Conservation (phyloP, 2,329 filamentous ascomycete species). For the Ophiostoma perfectum region DNA sequence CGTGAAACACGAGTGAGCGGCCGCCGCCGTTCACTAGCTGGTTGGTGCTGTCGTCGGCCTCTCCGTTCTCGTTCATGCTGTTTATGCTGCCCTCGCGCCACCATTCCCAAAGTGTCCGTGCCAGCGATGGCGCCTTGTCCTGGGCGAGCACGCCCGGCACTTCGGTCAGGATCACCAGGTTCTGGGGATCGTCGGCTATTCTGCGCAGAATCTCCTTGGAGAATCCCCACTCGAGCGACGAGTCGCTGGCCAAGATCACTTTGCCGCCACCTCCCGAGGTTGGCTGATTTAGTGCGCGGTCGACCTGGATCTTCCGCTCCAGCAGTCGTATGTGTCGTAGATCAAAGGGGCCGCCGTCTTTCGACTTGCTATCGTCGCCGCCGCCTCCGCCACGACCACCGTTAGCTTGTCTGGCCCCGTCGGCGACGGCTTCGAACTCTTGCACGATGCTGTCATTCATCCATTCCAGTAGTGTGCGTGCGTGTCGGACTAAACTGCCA, state of each 20-base stretch:
- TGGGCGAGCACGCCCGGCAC: constrained; percentile 47
- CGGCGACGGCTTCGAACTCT: constrained; percentile 73
- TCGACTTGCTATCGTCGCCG: constrained; percentile 44
- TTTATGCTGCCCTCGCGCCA: constrained; percentile 51
- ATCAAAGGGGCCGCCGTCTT: constrained; percentile 71
- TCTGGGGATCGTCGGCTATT: constrained; percentile 70
- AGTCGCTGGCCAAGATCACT: constrained; percentile 87
- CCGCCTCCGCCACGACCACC: constrained; percentile 47
- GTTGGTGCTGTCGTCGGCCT: constrained; percentile 28
- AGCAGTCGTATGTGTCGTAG: constrained; percentile 80
- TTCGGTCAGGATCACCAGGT: constrained; percentile 84
- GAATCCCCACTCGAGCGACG: constrained; percentile 90
- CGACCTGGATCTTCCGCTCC: constrained; percentile 74
- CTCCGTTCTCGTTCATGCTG: constrained; percentile 51
- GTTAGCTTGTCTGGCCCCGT: constrained; percentile 42
- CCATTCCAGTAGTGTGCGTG: constrained; percentile 96
- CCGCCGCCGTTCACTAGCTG: constrained; percentile 64
- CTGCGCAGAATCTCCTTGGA: constrained; percentile 72
- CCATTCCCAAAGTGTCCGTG: constrained; percentile 72
- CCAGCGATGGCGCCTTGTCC: constrained; percentile 54
- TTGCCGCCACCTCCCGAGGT: constrained; percentile 46
- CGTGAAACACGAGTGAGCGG: constrained; percentile 54
- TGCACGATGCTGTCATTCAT: constrained; percentile 95
- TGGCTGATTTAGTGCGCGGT: constrained; percentile 57
- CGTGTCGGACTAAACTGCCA: constrained; percentile 82